Evolutionary conservation across 257 asterid genomes (phyloP).

Genomic region (Lantana camara): DNA sequence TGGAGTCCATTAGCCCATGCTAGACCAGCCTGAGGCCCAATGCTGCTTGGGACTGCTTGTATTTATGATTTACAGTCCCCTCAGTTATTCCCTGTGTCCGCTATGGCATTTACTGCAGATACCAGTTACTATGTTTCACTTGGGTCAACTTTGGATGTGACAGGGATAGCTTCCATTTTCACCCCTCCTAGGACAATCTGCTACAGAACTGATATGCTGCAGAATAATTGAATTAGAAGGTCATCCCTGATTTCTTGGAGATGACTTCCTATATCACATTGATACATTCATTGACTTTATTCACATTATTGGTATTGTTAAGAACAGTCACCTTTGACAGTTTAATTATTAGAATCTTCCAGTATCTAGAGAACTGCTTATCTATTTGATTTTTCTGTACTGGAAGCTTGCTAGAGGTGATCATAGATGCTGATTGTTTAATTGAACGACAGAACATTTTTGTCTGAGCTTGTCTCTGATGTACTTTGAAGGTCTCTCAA

Average conservation of each 20-base stretch:
- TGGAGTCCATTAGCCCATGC: background rate
- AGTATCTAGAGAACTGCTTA: slow-evolving; percentile 7
- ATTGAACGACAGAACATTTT: slow-evolving; percentile 2
- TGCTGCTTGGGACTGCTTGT: background rate
- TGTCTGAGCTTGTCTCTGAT: slow-evolving; percentile 15
- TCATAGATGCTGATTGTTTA: slow-evolving; percentile 6
- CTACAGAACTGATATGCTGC: background rate
- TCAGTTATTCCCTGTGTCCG: background rate
- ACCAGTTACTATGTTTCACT: too few species aligned
- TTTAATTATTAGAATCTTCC: background rate
- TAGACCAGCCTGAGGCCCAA: background rate
- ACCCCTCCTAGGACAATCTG: background rate
- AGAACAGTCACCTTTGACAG: background rate
- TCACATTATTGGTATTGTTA: background rate
- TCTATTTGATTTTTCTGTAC: slow-evolving; percentile 9
- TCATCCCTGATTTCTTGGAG: background rate
- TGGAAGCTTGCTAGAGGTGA: slow-evolving; percentile 11
- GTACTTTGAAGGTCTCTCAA: slow-evolving; percentile 63
- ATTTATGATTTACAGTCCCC: background rate
- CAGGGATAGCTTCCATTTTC: slow-evolving; percentile 1
- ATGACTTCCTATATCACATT: slow-evolving; percentile 2
- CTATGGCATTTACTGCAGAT: background rate
- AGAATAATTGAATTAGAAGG: background rate
- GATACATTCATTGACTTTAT: slow-evolving; percentile 10
- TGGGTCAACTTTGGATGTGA: background rate